Conservation (phyloP, 1,284 basidiomycete species). For the Ustilago cynodontis region DNA sequence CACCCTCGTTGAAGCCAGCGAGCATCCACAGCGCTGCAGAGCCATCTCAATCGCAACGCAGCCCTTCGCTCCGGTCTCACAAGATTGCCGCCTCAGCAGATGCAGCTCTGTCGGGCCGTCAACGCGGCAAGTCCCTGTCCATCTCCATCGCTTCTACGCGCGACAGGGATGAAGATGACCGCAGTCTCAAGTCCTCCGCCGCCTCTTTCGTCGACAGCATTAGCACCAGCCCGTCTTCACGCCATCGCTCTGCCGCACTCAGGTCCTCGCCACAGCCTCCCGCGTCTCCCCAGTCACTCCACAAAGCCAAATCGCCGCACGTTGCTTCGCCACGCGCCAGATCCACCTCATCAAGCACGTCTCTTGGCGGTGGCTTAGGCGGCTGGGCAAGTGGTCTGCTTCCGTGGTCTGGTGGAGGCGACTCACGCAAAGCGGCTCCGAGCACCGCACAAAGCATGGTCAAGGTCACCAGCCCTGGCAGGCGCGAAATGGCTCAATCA, state of each 20-base stretch:
- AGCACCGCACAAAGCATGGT: constrained; percentile 52
- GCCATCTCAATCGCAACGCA: constrained; percentile 8
- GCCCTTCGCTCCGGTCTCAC: constrained; percentile 36
- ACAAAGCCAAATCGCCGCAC: constrained; percentile 22
- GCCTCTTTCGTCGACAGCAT: constrained; percentile 27
- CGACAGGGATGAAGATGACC: constrained; percentile 24
- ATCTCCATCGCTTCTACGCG: constrained; percentile 32
- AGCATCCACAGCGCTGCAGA: constrained; percentile 28
- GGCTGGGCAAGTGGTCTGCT: constrained; percentile 58
- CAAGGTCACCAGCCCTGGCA: constrained; percentile 49
- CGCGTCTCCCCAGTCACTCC: constrained; percentile 29
- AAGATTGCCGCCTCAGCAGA: constrained; percentile 25
- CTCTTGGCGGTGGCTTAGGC: constrained; percentile 30
- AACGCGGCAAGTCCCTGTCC: constrained; percentile 37
- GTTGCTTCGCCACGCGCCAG: constrained; percentile 27
- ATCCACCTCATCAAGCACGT: constrained; percentile 35
- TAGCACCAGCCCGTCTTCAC: constrained; percentile 33
- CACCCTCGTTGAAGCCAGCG: constrained; percentile 32
- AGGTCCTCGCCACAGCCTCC: constrained; percentile 30
- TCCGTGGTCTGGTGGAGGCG: constrained; percentile 46
- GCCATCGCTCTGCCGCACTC: constrained; percentile 10
- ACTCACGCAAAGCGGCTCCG: constrained; percentile 43
- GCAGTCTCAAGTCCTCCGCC: constrained; percentile 38
- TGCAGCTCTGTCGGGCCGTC: constrained; percentile 13
- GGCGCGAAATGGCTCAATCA: constrained; percentile 35